A percentile compares a stretch with the other conserved stretches of the same genome.
phyloP scores from a whole-genome alignment of 106 monocot species.

The Dendrobium officinale region DNA sequence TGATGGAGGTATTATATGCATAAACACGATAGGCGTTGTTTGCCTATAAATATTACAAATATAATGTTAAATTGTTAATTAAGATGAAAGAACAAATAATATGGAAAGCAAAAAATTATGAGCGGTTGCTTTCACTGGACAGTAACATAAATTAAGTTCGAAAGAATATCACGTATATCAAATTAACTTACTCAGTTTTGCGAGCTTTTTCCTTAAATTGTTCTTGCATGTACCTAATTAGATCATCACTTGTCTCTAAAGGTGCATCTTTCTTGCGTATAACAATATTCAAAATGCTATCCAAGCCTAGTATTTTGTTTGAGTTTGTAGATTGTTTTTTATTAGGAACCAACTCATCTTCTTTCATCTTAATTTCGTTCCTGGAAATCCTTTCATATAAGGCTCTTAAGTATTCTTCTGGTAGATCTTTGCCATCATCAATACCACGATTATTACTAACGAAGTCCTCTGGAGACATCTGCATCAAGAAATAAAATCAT shows the following conservation, averaged over 20 bases:
- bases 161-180: neutral
- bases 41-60: neutral
- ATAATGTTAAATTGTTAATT: neutral
- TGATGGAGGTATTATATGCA: neutral
- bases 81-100: slow-evolving; percentile 11
- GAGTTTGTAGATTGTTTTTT: slow-evolving; percentile 52
- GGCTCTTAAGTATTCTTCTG: slow-evolving; percentile 88
- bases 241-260: slow-evolving; percentile 73
- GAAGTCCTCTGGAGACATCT: slow-evolving; percentile 96
- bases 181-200: slow-evolving; percentile 78
- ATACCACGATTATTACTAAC: slow-evolving; percentile 89
- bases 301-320: slow-evolving; percentile 74
- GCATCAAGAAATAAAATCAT: slow-evolving; percentile 19
- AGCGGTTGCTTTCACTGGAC: neutral
- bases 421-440: slow-evolving; percentile 88
- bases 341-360: slow-evolving; percentile 63
- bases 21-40: neutral
- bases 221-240: slow-evolving; percentile 85
- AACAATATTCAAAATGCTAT: slow-evolving; percentile 88
- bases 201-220: slow-evolving; percentile 96
- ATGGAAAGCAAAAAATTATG: neutral
- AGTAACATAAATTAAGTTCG: neutral
- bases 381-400: slow-evolving; percentile 72
- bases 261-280: slow-evolving; percentile 69
- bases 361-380: slow-evolving; percentile 97